phyloP scores from a whole-genome alignment of 768 basidiomycete genomes.

The Chalciporus chontae region DNA sequence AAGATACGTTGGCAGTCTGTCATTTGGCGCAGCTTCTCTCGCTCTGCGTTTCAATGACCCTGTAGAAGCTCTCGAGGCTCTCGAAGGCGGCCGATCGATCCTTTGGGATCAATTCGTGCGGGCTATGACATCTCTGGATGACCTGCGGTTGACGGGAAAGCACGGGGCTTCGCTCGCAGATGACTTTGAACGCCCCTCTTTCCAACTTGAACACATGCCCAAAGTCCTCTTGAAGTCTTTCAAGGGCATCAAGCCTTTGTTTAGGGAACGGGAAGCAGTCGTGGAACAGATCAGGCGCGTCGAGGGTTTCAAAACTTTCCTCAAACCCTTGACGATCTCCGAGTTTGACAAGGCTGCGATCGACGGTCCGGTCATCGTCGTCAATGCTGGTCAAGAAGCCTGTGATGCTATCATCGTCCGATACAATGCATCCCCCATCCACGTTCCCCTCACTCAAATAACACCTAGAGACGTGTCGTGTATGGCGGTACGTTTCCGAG shows the following conservation, averaged over 20 bases:
- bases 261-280: conserved; percentile 24
- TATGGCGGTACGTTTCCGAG: conserved; percentile 21
- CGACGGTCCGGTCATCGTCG: conserved; percentile 35
- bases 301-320: conserved; percentile 32
- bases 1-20: conserved; percentile 14
- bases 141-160: conserved; percentile 20
- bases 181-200: conserved; percentile 20
- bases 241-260: conserved; percentile 18
- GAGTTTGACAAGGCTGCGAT: conserved; percentile 26
- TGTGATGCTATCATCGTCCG: conserved; percentile 25
- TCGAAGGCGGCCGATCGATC: conserved; percentile 32
- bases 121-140: conserved; percentile 24
- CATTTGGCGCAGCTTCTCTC: conserved; percentile 27
- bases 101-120: conserved; percentile 34
- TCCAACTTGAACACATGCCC: conserved; percentile 12
- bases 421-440: conserved; percentile 6
- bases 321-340: conserved; percentile 19
- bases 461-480: conserved; percentile 12
- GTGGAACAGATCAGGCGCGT: conserved; percentile 30
- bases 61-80: conserved; percentile 26
- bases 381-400: conserved; percentile 26
- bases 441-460: conserved; percentile 20
- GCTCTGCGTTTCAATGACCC: conserved; percentile 21
- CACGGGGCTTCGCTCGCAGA: conserved; percentile 17
- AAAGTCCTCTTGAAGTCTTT: conserved; percentile 6